Conservation (phyloP, 768 basidiomycete genomes). For the Panellus pusillus region DNA sequence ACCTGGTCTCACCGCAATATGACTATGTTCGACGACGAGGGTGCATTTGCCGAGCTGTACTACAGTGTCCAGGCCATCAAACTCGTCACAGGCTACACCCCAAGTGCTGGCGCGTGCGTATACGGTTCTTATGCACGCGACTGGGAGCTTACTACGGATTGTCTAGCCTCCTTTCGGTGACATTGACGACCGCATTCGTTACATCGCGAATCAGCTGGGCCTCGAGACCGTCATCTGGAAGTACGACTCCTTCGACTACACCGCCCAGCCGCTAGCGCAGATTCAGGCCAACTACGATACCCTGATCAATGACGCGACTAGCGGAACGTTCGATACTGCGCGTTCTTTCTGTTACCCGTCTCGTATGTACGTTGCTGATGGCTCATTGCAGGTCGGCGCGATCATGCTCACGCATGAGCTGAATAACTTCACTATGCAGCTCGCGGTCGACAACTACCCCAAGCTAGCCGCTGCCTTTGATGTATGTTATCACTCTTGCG, state of each 20-base stretch:
- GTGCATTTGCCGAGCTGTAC: constrained; percentile 77
- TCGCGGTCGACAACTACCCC: constrained; percentile 53
- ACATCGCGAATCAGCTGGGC: constrained; percentile 16
- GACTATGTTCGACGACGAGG: constrained; percentile 59
- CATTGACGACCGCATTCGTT: constrained; percentile 20
- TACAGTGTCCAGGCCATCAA: constrained; percentile 66
- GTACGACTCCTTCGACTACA: constrained; percentile 64
- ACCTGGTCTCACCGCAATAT: constrained; percentile 59
- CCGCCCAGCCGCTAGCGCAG: background rate
- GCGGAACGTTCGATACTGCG: constrained; percentile 8
- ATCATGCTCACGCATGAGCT: constrained; percentile 49
- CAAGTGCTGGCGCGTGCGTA: constrained; percentile 57
- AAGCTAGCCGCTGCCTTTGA: constrained; percentile 46
- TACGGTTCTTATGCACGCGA: background rate
- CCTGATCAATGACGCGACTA: background rate
- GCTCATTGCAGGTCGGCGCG: constrained; percentile 7
- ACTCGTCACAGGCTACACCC: constrained; percentile 54
- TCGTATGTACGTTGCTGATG: background rate
- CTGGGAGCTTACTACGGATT: background rate
- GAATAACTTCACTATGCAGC: constrained; percentile 61
- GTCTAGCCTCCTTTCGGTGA: constrained; percentile 18
- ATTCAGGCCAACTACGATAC: constrained; percentile 8
- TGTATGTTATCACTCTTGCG: constrained; percentile 27
- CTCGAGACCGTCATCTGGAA: constrained; percentile 68
- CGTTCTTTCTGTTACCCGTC: background rate